phyloP scores from a whole-genome alignment of 179 eudicot genomes.

The Monotropa hypopitys region DNA sequence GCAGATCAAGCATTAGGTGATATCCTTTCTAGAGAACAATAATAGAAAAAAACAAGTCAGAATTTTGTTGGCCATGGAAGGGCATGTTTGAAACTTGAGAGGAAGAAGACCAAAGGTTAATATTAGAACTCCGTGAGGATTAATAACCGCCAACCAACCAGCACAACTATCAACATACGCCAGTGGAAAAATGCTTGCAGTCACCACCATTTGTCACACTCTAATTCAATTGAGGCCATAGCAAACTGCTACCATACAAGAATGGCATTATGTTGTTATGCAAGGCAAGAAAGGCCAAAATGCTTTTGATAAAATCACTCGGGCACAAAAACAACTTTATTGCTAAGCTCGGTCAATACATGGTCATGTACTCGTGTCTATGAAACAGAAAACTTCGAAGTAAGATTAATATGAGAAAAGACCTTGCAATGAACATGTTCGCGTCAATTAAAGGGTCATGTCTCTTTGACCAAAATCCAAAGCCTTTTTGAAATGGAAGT shows the following conservation, averaged over 20 bases:
- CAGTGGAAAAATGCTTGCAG: not conserved
- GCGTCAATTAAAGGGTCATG: not conserved
- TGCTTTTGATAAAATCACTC: not conserved
- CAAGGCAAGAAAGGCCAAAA: not conserved
- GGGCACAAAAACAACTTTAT: not conserved
- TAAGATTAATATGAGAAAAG: not conserved
- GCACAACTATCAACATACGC: not conserved
- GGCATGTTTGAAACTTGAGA: not conserved
- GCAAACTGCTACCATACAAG: not conserved
- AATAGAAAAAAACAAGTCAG: not conserved
- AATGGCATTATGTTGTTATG: not conserved
- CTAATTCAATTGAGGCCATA: not conserved
- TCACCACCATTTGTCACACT: not conserved
- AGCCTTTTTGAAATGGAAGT: not conserved
- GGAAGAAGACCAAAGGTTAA: not conserved
- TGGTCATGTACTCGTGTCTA: not conserved
- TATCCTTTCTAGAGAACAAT: not conserved
- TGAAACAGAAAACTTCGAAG: not conserved
- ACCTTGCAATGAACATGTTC: not conserved
- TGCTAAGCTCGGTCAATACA: not conserved
- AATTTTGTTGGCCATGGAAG: not conserved
- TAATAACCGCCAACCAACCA: not conserved
- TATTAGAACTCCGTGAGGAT: not conserved
- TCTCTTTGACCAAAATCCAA: not conserved
- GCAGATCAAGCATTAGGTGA: not conserved